A percentile compares a stretch with the other conserved stretches of the same genome.
Conservation (phyloP, 2,329 filamentous ascomycete species). For the Alternaria sp. region DNA sequence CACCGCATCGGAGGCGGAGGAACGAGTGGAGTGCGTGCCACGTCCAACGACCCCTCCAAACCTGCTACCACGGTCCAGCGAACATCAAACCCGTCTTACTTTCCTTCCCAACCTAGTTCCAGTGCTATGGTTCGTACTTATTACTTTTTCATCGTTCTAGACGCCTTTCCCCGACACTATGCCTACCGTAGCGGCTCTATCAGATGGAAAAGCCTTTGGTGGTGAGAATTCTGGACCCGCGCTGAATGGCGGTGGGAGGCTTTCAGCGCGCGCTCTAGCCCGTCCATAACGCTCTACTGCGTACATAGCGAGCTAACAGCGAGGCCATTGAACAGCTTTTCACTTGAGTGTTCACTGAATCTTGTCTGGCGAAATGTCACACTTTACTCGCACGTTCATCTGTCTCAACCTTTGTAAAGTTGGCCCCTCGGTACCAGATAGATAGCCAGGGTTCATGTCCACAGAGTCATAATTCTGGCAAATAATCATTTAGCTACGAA, state of each 20-base stretch:
- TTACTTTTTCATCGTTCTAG: background rate
- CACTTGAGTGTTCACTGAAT: background rate
- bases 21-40: slow-evolving; percentile 35
- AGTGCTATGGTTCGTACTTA: background rate
- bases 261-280: background rate
- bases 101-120: background rate
- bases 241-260: background rate
- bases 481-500: slow-evolving; percentile 7
- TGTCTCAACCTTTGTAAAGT: slow-evolving; percentile 1
- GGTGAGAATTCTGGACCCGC: slow-evolving; percentile 14
- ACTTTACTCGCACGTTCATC: background rate
- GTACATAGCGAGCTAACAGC: background rate
- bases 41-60: slow-evolving; percentile 31
- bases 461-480: background rate
- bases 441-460: background rate
- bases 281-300: background rate
- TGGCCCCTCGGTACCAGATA: background rate
- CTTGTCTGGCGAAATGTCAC: background rate
- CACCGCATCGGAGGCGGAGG: slow-evolving; percentile 32
- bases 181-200: background rate
- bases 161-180: background rate
- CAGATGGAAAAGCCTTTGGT: slow-evolving; percentile 14
- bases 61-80: slow-evolving; percentile 22
- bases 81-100: slow-evolving; percentile 21
- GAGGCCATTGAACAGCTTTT: background rate